Percentiles rank a stretch among this genome's conserved stretches.
Conservation (phyloP, 176 grass and related monocot species). For the Oryza meyeriana region DNA sequence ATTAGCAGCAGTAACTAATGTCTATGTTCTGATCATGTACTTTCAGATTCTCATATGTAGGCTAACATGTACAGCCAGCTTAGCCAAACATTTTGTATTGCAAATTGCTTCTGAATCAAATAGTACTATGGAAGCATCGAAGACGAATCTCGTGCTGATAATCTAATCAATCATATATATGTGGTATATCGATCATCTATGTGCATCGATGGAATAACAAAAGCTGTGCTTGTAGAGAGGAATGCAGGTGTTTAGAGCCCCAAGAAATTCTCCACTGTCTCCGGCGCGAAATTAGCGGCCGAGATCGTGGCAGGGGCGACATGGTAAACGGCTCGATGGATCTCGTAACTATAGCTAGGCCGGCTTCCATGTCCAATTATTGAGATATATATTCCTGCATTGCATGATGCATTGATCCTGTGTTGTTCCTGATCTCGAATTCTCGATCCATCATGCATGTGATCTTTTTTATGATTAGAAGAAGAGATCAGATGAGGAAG, state of each 20-base stretch:
- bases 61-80: not conserved
- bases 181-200: not conserved
- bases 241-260: not conserved
- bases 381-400: not conserved
- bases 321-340: not conserved
- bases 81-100: not conserved
- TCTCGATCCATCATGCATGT: not conserved
- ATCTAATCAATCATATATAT: not conserved
- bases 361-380: not conserved
- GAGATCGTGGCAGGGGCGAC: not conserved
- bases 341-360: not conserved
- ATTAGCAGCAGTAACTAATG: not conserved
- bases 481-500: not conserved
- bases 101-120: not conserved
- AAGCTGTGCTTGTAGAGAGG: not conserved
- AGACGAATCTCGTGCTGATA: not conserved
- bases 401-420: not conserved
- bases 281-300: not conserved
- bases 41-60: not conserved
- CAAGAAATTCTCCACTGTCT: not conserved
- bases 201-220: constrained; percentile 2
- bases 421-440: not conserved
- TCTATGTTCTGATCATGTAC: not conserved
- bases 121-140: not conserved
- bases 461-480: not conserved